Base-by-base conservation (phyloP, 805 yeast species). In the Starmera pachycereana region DNA sequence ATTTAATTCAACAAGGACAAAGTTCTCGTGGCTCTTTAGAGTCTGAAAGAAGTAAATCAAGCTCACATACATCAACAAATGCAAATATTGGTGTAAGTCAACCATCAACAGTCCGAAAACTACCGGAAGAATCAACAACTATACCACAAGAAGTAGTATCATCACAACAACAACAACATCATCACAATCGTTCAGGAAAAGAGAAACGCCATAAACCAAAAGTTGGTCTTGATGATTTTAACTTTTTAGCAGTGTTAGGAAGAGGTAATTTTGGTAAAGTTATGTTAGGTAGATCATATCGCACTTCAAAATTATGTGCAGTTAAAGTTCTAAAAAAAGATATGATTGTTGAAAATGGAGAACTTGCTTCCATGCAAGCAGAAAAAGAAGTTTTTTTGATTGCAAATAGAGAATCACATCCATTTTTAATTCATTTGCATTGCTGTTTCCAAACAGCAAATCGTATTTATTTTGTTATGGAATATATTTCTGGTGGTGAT, bases 231-330 rank as follows among this genome's bases (percentile, higher is more conserved):
- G 97, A 92, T 59, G 97, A 92, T 62, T 92, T 92, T 71, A 82
- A 86, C 50, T 83, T 92, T 55, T 64, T 92, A 50, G 95, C 97
- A 9, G 98, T 92, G 9, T 71, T 92, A 43, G 99, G 99, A 52
- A 92, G 89, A 59, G 99, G 99, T 65, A 92, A 92, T 60, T 92
- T 92, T 60, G 99, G 99, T 63, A 92, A 92, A 58, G 98, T 92
- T 41, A 86, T 92, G 89, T 72, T 92, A 50, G 97, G 97, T 1
- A 96, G 90, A 63, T 84, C 96, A 12, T 80, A 90, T 56, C 82
- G 80, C 45, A 78, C 90, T 1, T 74, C 76, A 39, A 74, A 77
- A 41, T 63, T 92, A 41, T 92, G 96, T 65, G 99, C 99, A 25
- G 89, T 92, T 42, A 92, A 92, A 64, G 97, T 92, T 22, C 72